Conservation (phyloP, 768 basidiomycete genomes). For the Austroboletus eburneus region DNA sequence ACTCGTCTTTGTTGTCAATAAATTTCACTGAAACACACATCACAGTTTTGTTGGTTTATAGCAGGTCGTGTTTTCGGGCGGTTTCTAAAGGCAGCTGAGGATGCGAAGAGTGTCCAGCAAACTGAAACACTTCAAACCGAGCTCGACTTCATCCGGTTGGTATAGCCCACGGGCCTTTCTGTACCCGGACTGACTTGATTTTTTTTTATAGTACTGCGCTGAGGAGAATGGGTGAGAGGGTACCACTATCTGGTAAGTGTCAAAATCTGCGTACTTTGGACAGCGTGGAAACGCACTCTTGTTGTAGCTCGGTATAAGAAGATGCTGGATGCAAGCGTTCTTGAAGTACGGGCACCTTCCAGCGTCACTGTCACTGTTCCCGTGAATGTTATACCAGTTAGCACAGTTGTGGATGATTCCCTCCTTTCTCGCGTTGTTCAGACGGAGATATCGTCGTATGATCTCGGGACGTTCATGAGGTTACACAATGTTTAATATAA, state of each 20-base stretch:
- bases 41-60: constrained; percentile 65
- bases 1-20: neutral
- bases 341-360: constrained; percentile 6
- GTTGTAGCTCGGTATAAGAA: constrained; percentile 20
- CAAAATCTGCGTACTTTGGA: constrained; percentile 1
- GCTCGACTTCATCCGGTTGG: constrained; percentile 65
- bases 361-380: constrained; percentile 1
- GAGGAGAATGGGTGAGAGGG: constrained; percentile 57
- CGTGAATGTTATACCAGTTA: constrained; percentile 2
- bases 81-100: constrained; percentile 60
- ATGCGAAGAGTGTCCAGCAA: constrained; percentile 53
- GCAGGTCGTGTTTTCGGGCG: constrained; percentile 63
- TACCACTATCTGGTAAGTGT: constrained; percentile 55
- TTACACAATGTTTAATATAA: constrained; percentile 3
- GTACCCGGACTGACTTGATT: neutral
- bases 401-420: constrained; percentile 7
- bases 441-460: constrained; percentile 2
- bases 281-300: neutral
- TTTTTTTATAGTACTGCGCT: constrained; percentile 46
- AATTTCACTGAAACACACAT: neutral
- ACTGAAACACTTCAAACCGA: constrained; percentile 57
- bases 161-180: constrained; percentile 2
- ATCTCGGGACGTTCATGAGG: constrained; percentile 12
- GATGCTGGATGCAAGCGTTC: constrained; percentile 20
- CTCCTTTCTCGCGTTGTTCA: constrained; percentile 11